Percentiles rank a stretch among this genome's conserved stretches.
Evolutionary conservation across 805 yeast genomes (phyloP).

Genomic region (Suhomyces sp.): DNA sequence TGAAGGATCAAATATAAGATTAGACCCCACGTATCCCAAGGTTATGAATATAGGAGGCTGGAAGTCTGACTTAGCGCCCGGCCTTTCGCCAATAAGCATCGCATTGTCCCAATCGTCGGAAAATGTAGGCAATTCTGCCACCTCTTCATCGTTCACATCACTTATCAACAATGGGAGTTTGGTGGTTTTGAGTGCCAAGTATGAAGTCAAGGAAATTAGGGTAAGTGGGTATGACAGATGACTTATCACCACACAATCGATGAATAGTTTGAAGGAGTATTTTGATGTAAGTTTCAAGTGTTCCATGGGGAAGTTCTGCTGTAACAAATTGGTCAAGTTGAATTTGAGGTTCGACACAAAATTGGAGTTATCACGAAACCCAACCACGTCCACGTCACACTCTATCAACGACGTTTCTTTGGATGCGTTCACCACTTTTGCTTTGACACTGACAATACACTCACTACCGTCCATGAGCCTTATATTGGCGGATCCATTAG

Average conservation of each 20-base stretch:
- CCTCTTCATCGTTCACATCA: constrained; percentile 59
- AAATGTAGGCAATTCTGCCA: constrained; percentile 88
- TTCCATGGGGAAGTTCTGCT: constrained; percentile 50
- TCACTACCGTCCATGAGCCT: constrained; percentile 88
- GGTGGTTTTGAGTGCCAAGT: constrained; percentile 78
- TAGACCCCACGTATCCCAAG: constrained; percentile 68
- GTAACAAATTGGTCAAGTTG: constrained; percentile 52
- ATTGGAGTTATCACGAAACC: constrained; percentile 75
- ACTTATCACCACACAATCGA: constrained; percentile 78
- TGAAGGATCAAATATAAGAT: constrained; percentile 79
- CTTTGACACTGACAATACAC: constrained; percentile 86
- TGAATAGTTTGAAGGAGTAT: constrained; percentile 71
- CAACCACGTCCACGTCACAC: constrained; percentile 79
- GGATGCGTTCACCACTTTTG: constrained; percentile 59
- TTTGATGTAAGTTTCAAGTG: constrained; percentile 63
- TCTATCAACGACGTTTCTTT: constrained; percentile 52
- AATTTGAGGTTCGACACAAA: constrained; percentile 63
- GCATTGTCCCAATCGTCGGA: constrained; percentile 81
- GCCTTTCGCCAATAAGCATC: constrained; percentile 37
- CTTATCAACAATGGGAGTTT: constrained; percentile 70
- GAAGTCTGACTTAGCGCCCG: constrained; percentile 23
- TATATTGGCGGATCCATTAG: constrained; percentile 91
- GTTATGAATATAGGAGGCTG: constrained; percentile 77
- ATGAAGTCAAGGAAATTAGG: constrained; percentile 73
- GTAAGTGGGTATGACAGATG: constrained; percentile 79